A percentile compares a stretch with the other conserved stretches of the same genome.
Conservation (phyloP, 2,329 filamentous ascomycete genomes). For the Biscogniauxia marginata region DNA sequence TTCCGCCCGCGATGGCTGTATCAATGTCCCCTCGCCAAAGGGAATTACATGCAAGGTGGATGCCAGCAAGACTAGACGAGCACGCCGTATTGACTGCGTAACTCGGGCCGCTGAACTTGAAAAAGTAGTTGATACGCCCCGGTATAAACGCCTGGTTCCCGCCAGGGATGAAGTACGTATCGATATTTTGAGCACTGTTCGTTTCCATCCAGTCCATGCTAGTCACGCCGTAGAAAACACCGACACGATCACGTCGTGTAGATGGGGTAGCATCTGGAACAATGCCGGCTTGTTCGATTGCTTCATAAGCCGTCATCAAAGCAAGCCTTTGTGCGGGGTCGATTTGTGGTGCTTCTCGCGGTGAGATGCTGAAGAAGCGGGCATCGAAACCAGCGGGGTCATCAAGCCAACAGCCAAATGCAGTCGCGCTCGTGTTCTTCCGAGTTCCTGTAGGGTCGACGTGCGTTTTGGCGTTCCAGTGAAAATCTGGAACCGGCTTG, state of each 20-base stretch:
- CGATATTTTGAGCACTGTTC: conserved; percentile 59
- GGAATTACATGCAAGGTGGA: conserved; percentile 48
- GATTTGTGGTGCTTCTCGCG: conserved; percentile 36
- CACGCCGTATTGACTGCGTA: conserved; percentile 33
- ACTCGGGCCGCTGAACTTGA: conserved; percentile 33
- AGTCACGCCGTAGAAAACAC: conserved; percentile 21
- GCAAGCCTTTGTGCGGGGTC: conserved; percentile 66
- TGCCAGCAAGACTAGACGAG: conserved; percentile 26
- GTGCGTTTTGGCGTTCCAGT: conserved; percentile 21
- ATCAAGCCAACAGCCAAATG: conserved; percentile 19
- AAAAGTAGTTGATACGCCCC: conserved; percentile 38
- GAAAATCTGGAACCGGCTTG: conserved; percentile 16
- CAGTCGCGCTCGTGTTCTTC: conserved; percentile 18
- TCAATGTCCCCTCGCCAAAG: conserved; percentile 63
- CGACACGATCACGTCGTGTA: conserved; percentile 16
- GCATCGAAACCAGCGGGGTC: conserved; percentile 22
- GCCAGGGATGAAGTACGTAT: conserved; percentile 39
- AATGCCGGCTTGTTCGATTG: conserved; percentile 59
- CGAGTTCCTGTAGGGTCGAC: conserved; percentile 20
- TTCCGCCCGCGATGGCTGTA: conserved; percentile 61
- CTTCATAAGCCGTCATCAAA: conserved; percentile 65
- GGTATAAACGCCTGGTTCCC: conserved; percentile 34
- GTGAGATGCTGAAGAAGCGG: conserved; percentile 26
- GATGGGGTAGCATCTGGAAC: conserved; percentile 20
- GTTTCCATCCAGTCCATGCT: conserved; percentile 55